Conservation (phyloP, 73 alveolate species). For the Breviolum minutum region DNA sequence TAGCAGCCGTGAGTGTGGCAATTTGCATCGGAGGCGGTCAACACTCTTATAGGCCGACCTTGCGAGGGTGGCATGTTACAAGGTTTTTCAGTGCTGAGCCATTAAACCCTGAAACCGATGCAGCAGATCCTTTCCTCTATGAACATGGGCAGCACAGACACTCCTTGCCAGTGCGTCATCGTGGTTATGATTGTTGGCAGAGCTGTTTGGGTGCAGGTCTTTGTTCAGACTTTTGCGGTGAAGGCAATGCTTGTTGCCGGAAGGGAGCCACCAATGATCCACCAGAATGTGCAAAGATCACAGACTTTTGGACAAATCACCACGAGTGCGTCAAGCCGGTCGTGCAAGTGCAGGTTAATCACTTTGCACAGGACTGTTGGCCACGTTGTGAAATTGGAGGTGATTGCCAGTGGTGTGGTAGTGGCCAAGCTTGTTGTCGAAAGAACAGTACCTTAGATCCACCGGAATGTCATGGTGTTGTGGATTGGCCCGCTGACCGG, state of each 20-base stretch:
- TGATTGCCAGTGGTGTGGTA: conserved; percentile 85
- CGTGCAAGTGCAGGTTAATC: conserved; percentile 45
- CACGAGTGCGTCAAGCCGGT: conserved; percentile 76
- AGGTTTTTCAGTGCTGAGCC: no score
- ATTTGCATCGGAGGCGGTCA: no score
- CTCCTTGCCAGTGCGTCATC: conserved; percentile 1
- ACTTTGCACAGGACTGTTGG: conserved; percentile 94
- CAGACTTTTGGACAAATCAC: conserved; percentile 85
- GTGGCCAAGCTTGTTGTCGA: conserved; percentile 68
- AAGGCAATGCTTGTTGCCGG: conserved; percentile 63
- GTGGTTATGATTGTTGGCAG: conserved; percentile 63
- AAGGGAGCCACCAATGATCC: conserved; percentile 84
- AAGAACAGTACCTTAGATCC: conserved; percentile 82
- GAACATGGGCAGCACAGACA: neutral
- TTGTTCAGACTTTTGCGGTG: conserved; percentile 29
- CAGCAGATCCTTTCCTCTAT: no score
- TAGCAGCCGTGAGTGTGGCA: no score
- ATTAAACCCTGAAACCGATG: no score
- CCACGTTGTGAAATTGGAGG: conserved; percentile 83
- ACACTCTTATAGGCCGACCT: no score
- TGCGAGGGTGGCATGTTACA: no score
- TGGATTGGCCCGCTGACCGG: conserved; percentile 86
- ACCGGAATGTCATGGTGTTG: conserved; percentile 77
- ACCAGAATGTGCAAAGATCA: conserved; percentile 68
- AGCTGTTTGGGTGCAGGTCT: conserved; percentile 48